Base-by-base conservation (phyloP, 169 alveolate species). In the Cryptosporidium tyzzeri region DNA sequence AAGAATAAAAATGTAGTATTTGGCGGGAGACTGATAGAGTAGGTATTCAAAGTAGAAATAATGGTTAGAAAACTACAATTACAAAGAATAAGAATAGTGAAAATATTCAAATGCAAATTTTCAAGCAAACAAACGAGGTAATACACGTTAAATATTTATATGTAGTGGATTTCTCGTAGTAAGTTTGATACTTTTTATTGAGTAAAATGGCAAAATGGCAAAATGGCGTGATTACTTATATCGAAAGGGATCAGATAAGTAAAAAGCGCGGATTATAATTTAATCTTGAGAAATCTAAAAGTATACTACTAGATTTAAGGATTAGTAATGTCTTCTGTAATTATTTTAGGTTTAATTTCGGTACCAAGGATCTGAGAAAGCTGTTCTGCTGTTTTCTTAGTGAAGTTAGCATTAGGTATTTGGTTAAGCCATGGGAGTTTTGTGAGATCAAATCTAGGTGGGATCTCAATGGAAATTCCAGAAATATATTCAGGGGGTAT, bases 381-480 rank as follows among this genome's bases (percentile, higher is more conserved):
- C 18, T 41, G 37, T 18, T 23, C 33, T 26, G 89, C 89, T 9
- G 75, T 65, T 26, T 21, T 29, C 50, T 37, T 39, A 31, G 89
- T 62, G 35, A 80, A 80, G 51, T 65, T 80, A 51, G 65, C 65
- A 23, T 80, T 80, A 26, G 39, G 51, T 7, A 80, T 26, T 31
- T 37, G 37, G 12, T 62, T 80, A 2, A 80, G 26, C 89, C 89
- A 80, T 8, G 89, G 73, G 41, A 80, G 74, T 41, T 62, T 80
- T 62, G 23, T 33, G 23, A 29, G 18, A 44, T 80, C 89, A 61
- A 62, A 65, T 18, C 55, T 80, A 3, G 89, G 89, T 44, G 89
- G 89, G 18, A 80, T 80, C 50, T 80, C 89, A 45, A 80, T 41
- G 16, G 89, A 80, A 18, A 80, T 23, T 0, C 89, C 89, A 6